phyloP scores from a whole-genome alignment of 179 eudicot genomes.

The Patellifolia procumbens region DNA sequence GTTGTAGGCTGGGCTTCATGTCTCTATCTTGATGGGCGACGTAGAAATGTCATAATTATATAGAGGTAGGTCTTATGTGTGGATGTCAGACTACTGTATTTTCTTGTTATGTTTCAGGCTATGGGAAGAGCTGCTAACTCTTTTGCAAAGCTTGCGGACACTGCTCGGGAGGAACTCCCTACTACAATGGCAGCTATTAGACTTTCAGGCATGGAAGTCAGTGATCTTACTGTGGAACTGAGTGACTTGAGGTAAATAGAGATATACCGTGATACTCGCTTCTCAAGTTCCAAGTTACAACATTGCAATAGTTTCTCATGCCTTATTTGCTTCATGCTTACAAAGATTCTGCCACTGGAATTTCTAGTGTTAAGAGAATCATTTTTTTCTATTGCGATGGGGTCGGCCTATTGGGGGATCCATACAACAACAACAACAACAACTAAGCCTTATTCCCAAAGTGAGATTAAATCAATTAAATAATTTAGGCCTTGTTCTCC shows the following conservation, averaged over 20 bases:
- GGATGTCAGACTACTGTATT: neutral
- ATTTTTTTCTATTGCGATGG: neutral
- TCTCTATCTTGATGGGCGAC: neutral
- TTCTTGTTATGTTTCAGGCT: slow-evolving; percentile 51
- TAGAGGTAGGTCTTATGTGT: neutral
- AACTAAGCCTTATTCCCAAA: no score
- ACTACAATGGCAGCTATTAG: slow-evolving; percentile 93
- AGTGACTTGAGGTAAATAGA: slow-evolving; percentile 74
- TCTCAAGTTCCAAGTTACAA: no score
- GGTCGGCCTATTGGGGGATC: neutral
- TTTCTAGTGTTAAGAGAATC: neutral
- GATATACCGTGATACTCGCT: no score
- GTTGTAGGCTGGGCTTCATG: slow-evolving; percentile 1
- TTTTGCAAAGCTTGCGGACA: slow-evolving; percentile 77
- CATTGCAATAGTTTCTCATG: neutral
- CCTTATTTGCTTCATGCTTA: neutral
- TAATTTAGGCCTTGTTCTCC: neutral
- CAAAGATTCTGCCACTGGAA: neutral
- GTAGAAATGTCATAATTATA: neutral
- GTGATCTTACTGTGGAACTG: slow-evolving; percentile 88
- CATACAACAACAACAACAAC: no score
- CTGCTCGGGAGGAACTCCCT: slow-evolving; percentile 89
- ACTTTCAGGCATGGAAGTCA: slow-evolving; percentile 92
- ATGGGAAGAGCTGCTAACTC: slow-evolving; percentile 82
- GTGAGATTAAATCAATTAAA: neutral